Conservation (phyloP, 1,284 basidiomycete species). For the Naganishia sp. region DNA sequence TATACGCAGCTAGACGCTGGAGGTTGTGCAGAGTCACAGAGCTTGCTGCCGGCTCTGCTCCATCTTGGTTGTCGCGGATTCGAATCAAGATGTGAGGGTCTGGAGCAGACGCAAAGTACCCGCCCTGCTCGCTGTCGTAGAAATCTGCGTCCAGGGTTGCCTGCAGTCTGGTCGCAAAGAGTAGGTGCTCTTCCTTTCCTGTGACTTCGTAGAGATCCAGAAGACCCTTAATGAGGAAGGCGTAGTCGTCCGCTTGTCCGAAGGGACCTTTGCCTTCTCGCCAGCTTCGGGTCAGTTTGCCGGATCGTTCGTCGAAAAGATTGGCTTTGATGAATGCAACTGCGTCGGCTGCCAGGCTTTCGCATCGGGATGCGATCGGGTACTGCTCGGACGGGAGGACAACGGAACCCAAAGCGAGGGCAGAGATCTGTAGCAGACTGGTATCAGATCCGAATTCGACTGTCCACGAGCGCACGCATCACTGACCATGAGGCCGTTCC, state of each 20-base stretch:
- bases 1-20: slow-evolving; percentile 51
- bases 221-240: slow-evolving; percentile 45
- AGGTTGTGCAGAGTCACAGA: slow-evolving; percentile 55
- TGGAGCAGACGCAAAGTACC: slow-evolving; percentile 55
- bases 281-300: slow-evolving; percentile 42
- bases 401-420: slow-evolving; percentile 38
- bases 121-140: slow-evolving; percentile 54
- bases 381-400: slow-evolving; percentile 36
- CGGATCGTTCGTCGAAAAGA: slow-evolving; percentile 38
- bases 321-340: slow-evolving; percentile 40
- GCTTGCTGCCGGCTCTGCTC: slow-evolving; percentile 56
- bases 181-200: slow-evolving; percentile 49
- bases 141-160: slow-evolving; percentile 56
- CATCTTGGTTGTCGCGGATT: slow-evolving; percentile 50
- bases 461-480: slow-evolving; percentile 3
- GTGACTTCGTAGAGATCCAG: slow-evolving; percentile 55
- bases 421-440: slow-evolving; percentile 38
- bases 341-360: slow-evolving; percentile 36
- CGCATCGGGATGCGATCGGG: slow-evolving; percentile 32
- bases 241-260: slow-evolving; percentile 51
- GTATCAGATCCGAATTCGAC: not conserved
- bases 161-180: slow-evolving; percentile 54
- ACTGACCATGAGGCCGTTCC: slow-evolving; percentile 58
- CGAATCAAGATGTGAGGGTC: slow-evolving; percentile 55
- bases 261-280: slow-evolving; percentile 47